Evolutionary conservation across 192 early-diverging fungal genomes (phyloP), one percentile per base, ranked within the genome.

Genomic region (Geosiphon pyriformis): DNA sequence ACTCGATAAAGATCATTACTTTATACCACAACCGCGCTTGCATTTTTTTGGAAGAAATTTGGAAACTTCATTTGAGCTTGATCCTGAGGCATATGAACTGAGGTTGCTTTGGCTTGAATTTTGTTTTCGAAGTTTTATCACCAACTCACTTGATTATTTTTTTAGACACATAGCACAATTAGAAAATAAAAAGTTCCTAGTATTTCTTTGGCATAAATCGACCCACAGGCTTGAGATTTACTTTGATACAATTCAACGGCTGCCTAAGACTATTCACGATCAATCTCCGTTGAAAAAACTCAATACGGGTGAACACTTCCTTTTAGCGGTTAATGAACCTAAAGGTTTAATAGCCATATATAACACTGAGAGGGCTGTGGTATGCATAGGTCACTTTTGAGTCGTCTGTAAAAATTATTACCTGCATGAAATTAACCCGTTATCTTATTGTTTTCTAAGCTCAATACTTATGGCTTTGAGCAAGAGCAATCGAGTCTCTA

Each of bases 271-370:
- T 23, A 35, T 61, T 4, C 18, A 42, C 18, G 17, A 30, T 2
- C 60, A 61, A 61, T 18, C 2, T 3, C 2, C 60, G 30, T 23
- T 49, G 1, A 61, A 61, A 42, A 61, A 61, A n/a, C 7, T 61
- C 25, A 49, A 20, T 48, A 10, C 60, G 4, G 46, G 60, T 3
- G 2, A 11, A 27, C 23, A 10, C 18, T 61, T 47, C 23, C 42
- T 63, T 29, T 51, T 62, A 34, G 37, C 68, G 2, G 31, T 59
- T 47, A 62, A 69, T 2, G 68, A 69, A 46, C n/a, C 52, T 4
- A 60, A 69, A 32, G 59, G 59, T 4, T 53, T 69, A 7, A 54
- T 69, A 7, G 68, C 59, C 35, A 62, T 62, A 37, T 69, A 61
- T 60, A 26, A 29, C 34, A 33, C 29, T 42, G 59, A 61, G 23